These are phyloP conservation scores for Austroboletus eburneus DNA, from an alignment of 768 basidiomycete species.

Conservation along the genomic window DNA sequence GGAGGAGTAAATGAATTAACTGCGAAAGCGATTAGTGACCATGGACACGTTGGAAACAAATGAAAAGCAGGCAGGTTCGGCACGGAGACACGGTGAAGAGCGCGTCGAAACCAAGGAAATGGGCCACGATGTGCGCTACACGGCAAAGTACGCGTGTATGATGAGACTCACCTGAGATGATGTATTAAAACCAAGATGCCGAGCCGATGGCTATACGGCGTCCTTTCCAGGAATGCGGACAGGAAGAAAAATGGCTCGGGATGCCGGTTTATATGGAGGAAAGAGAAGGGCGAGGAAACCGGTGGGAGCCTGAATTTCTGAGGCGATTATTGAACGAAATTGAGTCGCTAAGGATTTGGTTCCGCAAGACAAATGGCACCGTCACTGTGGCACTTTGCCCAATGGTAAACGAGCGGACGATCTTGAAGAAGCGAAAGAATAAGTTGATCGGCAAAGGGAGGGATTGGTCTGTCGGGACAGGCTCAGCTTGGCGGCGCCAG, in stretches of 20 bases:
- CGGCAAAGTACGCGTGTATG: slow-evolving; percentile 28
- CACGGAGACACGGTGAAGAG: slow-evolving; percentile 29
- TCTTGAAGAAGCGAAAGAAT: slow-evolving; percentile 18
- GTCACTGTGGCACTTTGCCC: slow-evolving; percentile 27
- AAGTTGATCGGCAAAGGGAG: slow-evolving; percentile 13
- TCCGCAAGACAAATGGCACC: slow-evolving; percentile 33
- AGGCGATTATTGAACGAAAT: slow-evolving; percentile 34
- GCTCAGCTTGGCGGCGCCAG: slow-evolving; percentile 25
- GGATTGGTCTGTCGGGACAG: slow-evolving; percentile 20
- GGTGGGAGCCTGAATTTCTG: slow-evolving; percentile 28
- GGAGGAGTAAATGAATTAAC: slow-evolving; percentile 35
- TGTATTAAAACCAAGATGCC: slow-evolving; percentile 26
- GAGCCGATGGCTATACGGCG: slow-evolving; percentile 12
- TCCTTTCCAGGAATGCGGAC: slow-evolving; percentile 16
- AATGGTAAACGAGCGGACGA: slow-evolving; percentile 24
- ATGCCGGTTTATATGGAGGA: slow-evolving; percentile 25
- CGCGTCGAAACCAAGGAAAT: slow-evolving; percentile 28
- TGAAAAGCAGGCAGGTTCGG: slow-evolving; percentile 23
- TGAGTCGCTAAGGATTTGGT: slow-evolving; percentile 35
- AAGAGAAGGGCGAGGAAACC: slow-evolving; percentile 27
- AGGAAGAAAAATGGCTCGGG: slow-evolving; percentile 21
- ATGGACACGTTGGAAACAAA: slow-evolving; percentile 21
- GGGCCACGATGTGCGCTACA: slow-evolving; percentile 28
- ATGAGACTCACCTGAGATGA: slow-evolving; percentile 31
- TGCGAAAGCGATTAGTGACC: slow-evolving; percentile 27